Percentiles rank a stretch among this genome's conserved stretches.
phyloP scores from a whole-genome alignment of 2,329 filamentous ascomycete genomes.

The Sclerotinia sclerotiorum region DNA sequence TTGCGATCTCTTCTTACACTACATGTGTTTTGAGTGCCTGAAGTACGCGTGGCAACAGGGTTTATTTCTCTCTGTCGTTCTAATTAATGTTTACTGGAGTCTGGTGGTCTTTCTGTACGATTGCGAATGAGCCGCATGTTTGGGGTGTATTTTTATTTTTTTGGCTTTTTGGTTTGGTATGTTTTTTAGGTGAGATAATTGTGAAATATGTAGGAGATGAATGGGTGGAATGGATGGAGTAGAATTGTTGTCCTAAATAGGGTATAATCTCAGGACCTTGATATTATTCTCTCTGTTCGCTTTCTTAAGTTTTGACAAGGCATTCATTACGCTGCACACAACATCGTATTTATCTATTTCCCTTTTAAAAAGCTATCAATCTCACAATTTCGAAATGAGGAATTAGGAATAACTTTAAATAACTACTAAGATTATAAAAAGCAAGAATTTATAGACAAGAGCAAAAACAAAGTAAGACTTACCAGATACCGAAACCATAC shows the following conservation, averaged over 20 bases:
- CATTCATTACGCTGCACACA: background rate
- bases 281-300: no score
- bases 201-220: no score
- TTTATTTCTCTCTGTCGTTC: background rate
- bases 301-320: background rate
- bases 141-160: background rate
- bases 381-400: no score
- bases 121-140: slow-evolving; percentile 8
- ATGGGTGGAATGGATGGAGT: background rate
- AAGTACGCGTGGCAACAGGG: slow-evolving; percentile 1
- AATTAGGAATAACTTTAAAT: no score
- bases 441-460: background rate
- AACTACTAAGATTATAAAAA: no score
- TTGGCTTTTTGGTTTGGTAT: no score
- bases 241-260: background rate
- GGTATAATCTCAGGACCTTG: background rate
- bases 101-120: background rate
- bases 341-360: background rate
- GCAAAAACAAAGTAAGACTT: background rate
- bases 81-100: no score
- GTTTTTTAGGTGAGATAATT: background rate
- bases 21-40: background rate
- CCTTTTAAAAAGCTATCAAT: no score
- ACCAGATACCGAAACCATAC: background rate
- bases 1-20: background rate